Evolutionary conservation across 805 yeast species (phyloP), one percentile per base, ranked within the genome.

Genomic region (Nakazawaea pomicola): DNA sequence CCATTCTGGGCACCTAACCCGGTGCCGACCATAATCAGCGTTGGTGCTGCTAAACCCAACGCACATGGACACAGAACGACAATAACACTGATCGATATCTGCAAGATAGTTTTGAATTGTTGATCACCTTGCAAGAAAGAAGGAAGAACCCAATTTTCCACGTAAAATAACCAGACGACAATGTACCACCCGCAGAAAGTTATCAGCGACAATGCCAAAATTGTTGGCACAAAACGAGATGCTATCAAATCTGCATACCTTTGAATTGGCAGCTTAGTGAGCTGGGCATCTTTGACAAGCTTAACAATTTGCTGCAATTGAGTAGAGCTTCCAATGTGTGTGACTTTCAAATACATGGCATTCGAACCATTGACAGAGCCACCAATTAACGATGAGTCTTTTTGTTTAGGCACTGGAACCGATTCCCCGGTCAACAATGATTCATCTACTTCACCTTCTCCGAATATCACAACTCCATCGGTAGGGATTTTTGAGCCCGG

Each of bases 51-150:
- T 38, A 93, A 69, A 3, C 99, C 99, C 18, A 93, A 64, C 0
- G 99, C 98, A 71, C 99, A 93, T 0, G 99, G 99, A 62, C 99
- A 93, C 1, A 99, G 99, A 37, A 93, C 97, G 9, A 93, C 96
- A 48, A 95, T 76, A 4, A 93, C 99, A 6, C 95, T 80, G 20
- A 93, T 91, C 5, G 95, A 82, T 34, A 90, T 72, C 52, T 84
- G 80, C 43, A 95, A 60, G 55, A 63, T 49, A 25, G 44, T 53
- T 5, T 59, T 56, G 29, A 52, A 45, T 9, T n/a, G n/a, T n/a
- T 28, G 15, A 6, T 15, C 31, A 28, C 56, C 52, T 11, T 51
- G 18, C 38, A 62, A 62, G n/a, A 54, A 51, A 4, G 29, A 24
- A 1, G 67, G 66, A 16, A 58, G 38, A 2, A 24, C 27, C 28